A percentile compares a stretch with the other conserved stretches of the same genome.
Evolutionary conservation across 148 eudicot genomes (phyloP).

Genomic region (Fallopia convolvulus): DNA sequence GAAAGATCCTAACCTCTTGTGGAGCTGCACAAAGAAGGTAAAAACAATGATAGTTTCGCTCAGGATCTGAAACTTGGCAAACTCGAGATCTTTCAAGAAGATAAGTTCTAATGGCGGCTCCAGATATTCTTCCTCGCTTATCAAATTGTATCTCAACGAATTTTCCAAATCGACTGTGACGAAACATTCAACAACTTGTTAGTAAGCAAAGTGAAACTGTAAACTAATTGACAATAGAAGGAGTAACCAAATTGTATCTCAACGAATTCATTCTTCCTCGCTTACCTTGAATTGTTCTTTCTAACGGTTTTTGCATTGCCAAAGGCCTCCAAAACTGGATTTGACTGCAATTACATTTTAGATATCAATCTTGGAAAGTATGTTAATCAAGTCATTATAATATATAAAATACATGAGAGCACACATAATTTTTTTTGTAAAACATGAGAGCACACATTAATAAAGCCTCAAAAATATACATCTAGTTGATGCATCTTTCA

Average conservation of each 20-base stretch:
- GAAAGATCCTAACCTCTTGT: conserved; percentile 50
- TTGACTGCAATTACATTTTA: conserved; percentile 49
- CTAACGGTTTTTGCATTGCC: conserved; percentile 96
- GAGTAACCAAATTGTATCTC: too few relatives aligned
- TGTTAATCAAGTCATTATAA: not conserved
- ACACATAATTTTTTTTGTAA: not conserved
- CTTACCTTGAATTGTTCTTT: conserved; percentile 90
- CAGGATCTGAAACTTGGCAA: conserved; percentile 41
- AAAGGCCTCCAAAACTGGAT: conserved; percentile 94
- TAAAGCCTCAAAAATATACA: not conserved
- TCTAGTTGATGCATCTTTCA: not conserved
- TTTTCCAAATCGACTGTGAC: conserved; percentile 79
- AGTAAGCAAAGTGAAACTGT: not conserved
- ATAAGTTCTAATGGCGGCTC: conserved; percentile 92
- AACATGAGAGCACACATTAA: not conserved
- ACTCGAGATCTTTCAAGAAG: conserved; percentile 75
- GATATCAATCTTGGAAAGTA: not conserved
- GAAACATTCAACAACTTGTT: not conserved
- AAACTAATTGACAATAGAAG: too few relatives aligned
- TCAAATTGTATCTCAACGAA: conserved; percentile 91
- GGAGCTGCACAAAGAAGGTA: conserved; percentile 98
- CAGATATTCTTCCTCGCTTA: conserved; percentile 77
- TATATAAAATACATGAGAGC: not conserved
- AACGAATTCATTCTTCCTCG: too few relatives aligned
- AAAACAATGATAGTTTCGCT: conserved; percentile 98